Base-by-base conservation (phyloP, 2,329 filamentous ascomycete species). In the Hymenoscyphus repandus region DNA sequence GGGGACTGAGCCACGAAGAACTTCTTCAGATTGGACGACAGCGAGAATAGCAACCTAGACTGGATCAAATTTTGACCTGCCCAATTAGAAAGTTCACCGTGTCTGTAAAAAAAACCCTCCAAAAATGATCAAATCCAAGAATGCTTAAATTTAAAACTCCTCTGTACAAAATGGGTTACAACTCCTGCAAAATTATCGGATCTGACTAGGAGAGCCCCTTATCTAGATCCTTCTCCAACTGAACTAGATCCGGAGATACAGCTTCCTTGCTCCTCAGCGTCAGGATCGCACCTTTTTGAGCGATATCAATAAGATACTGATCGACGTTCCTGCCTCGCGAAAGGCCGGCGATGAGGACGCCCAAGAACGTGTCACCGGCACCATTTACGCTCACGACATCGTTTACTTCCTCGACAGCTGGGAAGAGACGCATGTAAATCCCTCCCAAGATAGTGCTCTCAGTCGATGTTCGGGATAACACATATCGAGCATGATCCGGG, bases 361-460 rank as follows among this genome's bases (percentile, higher is more conserved):
- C 93, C 7, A 95, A 74, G 66, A 97, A 91, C 0, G 93, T 96
- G 69, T 99, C 93, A 0, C 93, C 93, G 2, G 90, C 90, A 0
- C 92, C 93, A 66, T 97, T 97, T 9, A 97, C 92, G 42, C 90
- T 96, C 1, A 92, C 82, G 1, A 95, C 76, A 22, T 93, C 82
- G 17, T 78, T 70, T 0, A 96, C 76, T 13, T 73, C 70, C 64
- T 87, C 82, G 1, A 79, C 79, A 0, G 86, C 74, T 0, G 87
- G 81, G 41, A 62, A 72, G 0, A 85, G 66, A 5, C 82, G 70
- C 84, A 96, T 90, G 64, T 96, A 96, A 2, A 96, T 76, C 0
- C 91, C 92, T 0, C 90, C 83, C 0, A 85, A 73, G 6, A 73
- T 68, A 1, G 71, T 72, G 30, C 79, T 74, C 2, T 74, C 73